Evolutionary conservation across 1,284 basidiomycete genomes (phyloP), one percentile per base, ranked within the genome.

Genomic region (Malassezia sympodialis): DNA sequence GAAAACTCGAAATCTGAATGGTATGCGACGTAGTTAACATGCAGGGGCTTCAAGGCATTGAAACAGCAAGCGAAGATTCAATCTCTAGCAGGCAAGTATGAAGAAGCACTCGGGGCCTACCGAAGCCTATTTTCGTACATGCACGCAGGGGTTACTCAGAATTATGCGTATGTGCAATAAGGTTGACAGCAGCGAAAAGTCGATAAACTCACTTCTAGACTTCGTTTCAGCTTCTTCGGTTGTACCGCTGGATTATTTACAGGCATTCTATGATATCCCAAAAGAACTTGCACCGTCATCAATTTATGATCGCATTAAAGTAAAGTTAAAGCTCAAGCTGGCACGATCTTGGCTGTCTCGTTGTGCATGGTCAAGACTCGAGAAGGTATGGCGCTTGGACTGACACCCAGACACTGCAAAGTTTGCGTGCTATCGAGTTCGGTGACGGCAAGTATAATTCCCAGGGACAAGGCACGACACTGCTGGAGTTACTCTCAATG

Each of bases 51-150:
- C 82, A 99, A 99, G 75, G 88, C 91, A 6, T 80, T 98, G 53
- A 99, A 99, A 70, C 94, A 99, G 69, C 88, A 87, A 42, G 96
- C 91, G 21, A 99, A 99, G 76, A 80, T 96, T 53, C 83, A 93
- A 56, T 98, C 88, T 75, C 81, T 90, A 44, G 79, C 79, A 11
- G 82, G 82, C 58, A 79, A 85, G 63, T 90, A 90, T 35, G 80
- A 82, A 23, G 86, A 91, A 47, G 93, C 94, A 0, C 78, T 98
- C 45, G 78, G 82, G 69, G 86, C 90, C 5, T 96, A 98, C 73
- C 84, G 79, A 8, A 81, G 85, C 66, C 80, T 98, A 2, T 79
- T 96, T 53, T 83, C 84, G 0, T 98, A 96, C 76, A 96, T 90
- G 11, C 67, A 69, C 31, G 59, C 46, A 26, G 61, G 67, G 7